Conservation (phyloP, 106 monocot genomes). For the Triglochin maritima region DNA sequence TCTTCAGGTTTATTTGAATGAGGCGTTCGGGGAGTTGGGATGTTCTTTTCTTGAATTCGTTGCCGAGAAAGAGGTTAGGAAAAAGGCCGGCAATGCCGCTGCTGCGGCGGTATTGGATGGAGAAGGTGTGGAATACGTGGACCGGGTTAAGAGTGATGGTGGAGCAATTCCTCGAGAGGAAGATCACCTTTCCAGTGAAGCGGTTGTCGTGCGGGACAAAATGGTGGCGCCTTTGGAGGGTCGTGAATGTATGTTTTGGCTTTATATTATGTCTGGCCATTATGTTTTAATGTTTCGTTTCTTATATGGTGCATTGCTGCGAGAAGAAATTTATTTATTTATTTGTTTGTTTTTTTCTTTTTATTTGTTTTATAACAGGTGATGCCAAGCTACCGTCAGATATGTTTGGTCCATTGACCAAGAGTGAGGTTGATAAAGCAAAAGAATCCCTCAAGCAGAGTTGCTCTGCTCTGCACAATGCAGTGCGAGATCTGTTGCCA, state of each 20-base stretch:
- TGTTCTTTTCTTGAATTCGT: constrained; percentile 32
- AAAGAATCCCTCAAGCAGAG: constrained; percentile 25
- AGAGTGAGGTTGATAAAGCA: constrained; percentile 20
- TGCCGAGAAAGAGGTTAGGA: not conserved
- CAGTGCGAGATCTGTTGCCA: constrained; percentile 36
- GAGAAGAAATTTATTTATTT: too few relatives aligned
- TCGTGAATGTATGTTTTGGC: too few relatives aligned
- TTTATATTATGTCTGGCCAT: too few relatives aligned
- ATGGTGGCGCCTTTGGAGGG: too few relatives aligned
- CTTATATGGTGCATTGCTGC: too few relatives aligned
- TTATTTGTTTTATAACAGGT: not conserved
- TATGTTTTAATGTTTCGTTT: too few relatives aligned
- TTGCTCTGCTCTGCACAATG: constrained; percentile 19
- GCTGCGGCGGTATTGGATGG: not conserved
- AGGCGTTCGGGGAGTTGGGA: constrained; percentile 25
- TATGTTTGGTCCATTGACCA: not conserved
- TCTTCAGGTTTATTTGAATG: constrained; percentile 15
- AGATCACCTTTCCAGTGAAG: not conserved
- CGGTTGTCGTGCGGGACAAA: not conserved
- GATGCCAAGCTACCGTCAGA: not conserved
- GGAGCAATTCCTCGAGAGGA: not conserved
- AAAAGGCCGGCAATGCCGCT: not conserved
- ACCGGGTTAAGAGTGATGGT: not conserved
- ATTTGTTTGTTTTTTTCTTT: not conserved
- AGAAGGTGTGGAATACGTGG: not conserved